These are phyloP conservation scores for Violaceomyces palustris DNA, from an alignment of 1,284 basidiomycete species.

Conservation along the genomic window DNA sequence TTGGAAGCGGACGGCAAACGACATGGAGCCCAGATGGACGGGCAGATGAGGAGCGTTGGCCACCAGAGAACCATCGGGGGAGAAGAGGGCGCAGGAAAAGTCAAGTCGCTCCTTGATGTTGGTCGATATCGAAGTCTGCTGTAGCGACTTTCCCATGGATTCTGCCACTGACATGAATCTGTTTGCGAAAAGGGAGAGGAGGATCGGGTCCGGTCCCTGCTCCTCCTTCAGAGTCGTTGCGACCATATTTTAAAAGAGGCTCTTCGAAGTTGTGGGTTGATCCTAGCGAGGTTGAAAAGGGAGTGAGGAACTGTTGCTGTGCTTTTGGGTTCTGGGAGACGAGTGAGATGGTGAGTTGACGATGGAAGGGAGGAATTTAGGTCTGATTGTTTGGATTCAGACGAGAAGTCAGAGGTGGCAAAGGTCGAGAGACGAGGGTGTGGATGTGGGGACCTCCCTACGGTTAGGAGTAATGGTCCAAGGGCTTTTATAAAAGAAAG, in stretches of 20 bases:
- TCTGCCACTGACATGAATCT: slow-evolving; percentile 88
- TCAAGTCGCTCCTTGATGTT: slow-evolving; percentile 86
- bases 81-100: slow-evolving; percentile 81
- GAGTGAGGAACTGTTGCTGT: too few relatives aligned
- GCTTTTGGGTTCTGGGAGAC: too few relatives aligned
- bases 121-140: slow-evolving; percentile 79
- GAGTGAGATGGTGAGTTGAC: too few relatives aligned
- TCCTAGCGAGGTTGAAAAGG: too few relatives aligned
- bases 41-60: slow-evolving; percentile 79
- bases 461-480: too few relatives aligned
- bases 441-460: too few relatives aligned
- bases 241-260: background rate
- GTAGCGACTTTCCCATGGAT: slow-evolving; percentile 83
- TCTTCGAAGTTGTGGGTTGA: too few relatives aligned
- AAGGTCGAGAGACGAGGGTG: too few relatives aligned
- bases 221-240: slow-evolving; percentile 6
- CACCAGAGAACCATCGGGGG: slow-evolving; percentile 81
- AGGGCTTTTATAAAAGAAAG: too few relatives aligned
- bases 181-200: slow-evolving; percentile 82
- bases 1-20: slow-evolving; percentile 81
- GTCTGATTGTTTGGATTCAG: too few relatives aligned
- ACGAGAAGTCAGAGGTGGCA: too few relatives aligned
- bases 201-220: slow-evolving; percentile 68
- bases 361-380: too few relatives aligned
- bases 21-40: slow-evolving; percentile 60